Evolutionary conservation across 148 eudicot species (phyloP), one percentile per base, ranked within the genome.

Genomic region (Rhododendron williamsianum): DNA sequence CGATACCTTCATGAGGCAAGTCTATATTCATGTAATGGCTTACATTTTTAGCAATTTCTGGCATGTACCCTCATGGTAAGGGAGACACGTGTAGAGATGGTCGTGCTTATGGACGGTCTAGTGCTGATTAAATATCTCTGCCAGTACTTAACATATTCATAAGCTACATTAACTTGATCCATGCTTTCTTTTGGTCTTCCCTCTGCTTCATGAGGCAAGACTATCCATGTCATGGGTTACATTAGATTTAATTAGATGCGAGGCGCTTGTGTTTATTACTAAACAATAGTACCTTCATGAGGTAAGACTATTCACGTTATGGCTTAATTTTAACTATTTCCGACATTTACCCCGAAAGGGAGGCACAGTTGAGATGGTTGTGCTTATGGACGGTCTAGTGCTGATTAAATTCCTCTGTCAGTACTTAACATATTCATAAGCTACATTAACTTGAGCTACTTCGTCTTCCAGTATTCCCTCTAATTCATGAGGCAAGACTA

Each of bases 101-200:
- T 38, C 16, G 56, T 65, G 84, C 54, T 82, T 82, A 65, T 82
- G 23, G 84, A 82, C 76, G 76, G 84, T 82, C 84, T 25, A 67
- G 77, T 67, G 58, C 58, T 82, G 43, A 82, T 67, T 82, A 65
- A 27, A 43, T 82, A 8, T 19, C 74, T 27, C 6, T 46, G 41
- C 69, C 60, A 67, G 84, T 46, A 82, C 77, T 82, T 45, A 82
- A 82, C 76, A 65, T 45, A 43, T 67, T 82, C 41, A 82, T 69
- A 67, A 82, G 38, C 58, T 65, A 82, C 12, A 82, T 11, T 1
- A 67, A 46, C 19, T 18, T 15, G 4, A 46, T 43, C 77, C 77
- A 82, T 58, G 5, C 43, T 69, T 56, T 67, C 78, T 69, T 67
- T 69, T 54, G 33, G n/a, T 51, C 6, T 49, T 51, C 41, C 58